Conservation (phyloP, 257 asterid genomes). For the Solanum appendiculatum region DNA sequence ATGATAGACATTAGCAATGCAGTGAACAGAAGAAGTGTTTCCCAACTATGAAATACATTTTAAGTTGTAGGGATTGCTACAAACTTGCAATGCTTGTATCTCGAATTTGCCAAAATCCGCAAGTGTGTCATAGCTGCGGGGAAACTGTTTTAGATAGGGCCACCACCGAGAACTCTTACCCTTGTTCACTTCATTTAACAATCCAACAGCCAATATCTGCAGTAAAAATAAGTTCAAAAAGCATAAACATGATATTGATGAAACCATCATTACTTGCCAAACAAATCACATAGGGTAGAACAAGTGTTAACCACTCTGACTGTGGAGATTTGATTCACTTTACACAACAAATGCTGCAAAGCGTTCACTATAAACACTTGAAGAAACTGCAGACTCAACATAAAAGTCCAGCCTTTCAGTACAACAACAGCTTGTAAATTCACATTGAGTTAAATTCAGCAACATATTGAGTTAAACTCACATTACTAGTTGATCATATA, state of each 20-base stretch:
- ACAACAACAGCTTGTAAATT: not conserved
- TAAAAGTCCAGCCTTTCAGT: not conserved
- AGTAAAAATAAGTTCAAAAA: conserved; percentile 1
- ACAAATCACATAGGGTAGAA: not conserved
- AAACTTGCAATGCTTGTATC: conserved; percentile 77
- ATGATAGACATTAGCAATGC: not conserved
- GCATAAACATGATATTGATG: not conserved
- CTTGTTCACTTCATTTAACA: conserved; percentile 74
- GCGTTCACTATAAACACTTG: not conserved
- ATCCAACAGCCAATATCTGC: conserved; percentile 60
- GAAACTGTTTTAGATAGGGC: conserved; percentile 76
- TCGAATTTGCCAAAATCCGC: conserved; percentile 53
- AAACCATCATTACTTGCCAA: not conserved
- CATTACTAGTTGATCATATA: not conserved
- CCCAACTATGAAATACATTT: not conserved
- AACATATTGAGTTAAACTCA: not conserved
- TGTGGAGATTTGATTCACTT: not conserved
- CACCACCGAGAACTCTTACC: conserved; percentile 70
- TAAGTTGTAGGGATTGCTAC: conserved; percentile 9
- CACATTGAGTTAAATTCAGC: not conserved
- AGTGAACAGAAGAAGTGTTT: not conserved
- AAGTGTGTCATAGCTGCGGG: conserved; percentile 63
- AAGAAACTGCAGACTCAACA: not conserved
- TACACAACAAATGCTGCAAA: not conserved
- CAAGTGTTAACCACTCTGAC: not conserved